A percentile compares a stretch with the other conserved stretches of the same genome.
These are phyloP conservation scores for Taphrina wiesneri DNA, from an alignment of 1,139 yeast genomes.

Conservation along the genomic window DNA sequence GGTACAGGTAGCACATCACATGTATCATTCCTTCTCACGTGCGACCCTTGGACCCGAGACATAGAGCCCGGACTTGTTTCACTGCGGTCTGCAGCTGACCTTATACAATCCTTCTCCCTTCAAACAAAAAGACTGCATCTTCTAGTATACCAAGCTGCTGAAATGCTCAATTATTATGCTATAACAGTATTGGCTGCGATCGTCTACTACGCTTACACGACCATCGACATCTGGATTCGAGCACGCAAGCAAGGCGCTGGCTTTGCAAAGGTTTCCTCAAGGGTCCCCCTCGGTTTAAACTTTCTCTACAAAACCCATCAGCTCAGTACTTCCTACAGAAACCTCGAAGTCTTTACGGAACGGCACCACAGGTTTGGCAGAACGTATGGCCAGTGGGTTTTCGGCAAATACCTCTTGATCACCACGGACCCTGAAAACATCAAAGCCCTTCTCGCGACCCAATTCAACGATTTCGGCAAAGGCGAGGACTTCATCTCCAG, in stretches of 20 bases:
- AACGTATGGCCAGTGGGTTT: constrained; percentile 7
- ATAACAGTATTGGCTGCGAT: neutral
- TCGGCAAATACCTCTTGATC: constrained; percentile 7
- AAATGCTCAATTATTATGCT: neutral
- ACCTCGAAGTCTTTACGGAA: constrained; percentile 7
- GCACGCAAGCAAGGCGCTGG: neutral
- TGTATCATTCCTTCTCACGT: no score
- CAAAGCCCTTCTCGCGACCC: constrained; percentile 46
- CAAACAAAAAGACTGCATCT: no score
- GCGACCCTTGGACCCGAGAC: no score
- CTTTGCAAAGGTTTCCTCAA: neutral
- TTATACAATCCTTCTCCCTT: no score
- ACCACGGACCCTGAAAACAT: constrained; percentile 29
- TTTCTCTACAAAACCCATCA: neutral
- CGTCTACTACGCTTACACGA: neutral
- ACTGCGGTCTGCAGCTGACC: no score
- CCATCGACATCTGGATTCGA: neutral
- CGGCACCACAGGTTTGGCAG: constrained; percentile 2
- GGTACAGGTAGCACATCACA: no score
- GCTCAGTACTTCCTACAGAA: constrained; percentile 10
- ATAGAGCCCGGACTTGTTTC: no score
- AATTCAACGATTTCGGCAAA: constrained; percentile 54
- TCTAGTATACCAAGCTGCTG: no score
- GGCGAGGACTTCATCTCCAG: constrained; percentile 47
- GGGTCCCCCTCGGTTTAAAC: constrained; percentile 13